Evolutionary conservation across 257 asterid genomes (phyloP), one percentile per base, ranked within the genome.

Genomic region (Forsythia viridissima): DNA sequence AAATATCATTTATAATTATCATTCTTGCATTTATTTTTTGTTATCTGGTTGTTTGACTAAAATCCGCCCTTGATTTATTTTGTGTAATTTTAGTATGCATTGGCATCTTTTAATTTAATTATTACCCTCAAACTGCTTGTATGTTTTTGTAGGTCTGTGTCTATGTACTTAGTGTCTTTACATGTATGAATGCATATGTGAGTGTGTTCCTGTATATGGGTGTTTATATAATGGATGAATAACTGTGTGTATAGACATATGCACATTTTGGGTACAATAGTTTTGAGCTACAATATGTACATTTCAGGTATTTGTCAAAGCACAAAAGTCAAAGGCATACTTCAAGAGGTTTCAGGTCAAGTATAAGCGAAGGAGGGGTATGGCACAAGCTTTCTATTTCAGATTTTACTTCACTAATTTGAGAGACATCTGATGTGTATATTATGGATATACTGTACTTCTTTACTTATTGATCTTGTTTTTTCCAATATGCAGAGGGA

Each of bases 341-440:
- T 93, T 83, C 70, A 91, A 93, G 90, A 80, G 98, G 59, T 93
- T 71, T 82, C 98, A 93, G 82, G 98, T 93, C 73, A 88, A 84
- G 57, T 93, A 80, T 72, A 93, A 91, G 91, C 89, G 98, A 84
- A 93, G 96, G 81, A 89, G 98, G 89, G 96, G 97, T 88, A 77
- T 40, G 46, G 2, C 37, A 41, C 48, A 3, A 52, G 7, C 36
- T 20, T 20, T 39, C 13, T 4, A 16, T 3, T 37, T 46, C 3
- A 40, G 36, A 36, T 70, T 55, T 39, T 38, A 9, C 20, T 65
- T 36, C 30, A 15, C n/a, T 34, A 13, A 40, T 6, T 41, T 5
- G 13, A 48, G 18, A 8, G 68, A 39, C 70, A 61, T 63, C 77
- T 38, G 4, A 12, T 43, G 40, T 52, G 12, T 77, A 40, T 9